These are phyloP conservation scores for Ophiocordyceps robertsii DNA, from an alignment of 2,329 filamentous ascomycete species.

Conservation along the genomic window DNA sequence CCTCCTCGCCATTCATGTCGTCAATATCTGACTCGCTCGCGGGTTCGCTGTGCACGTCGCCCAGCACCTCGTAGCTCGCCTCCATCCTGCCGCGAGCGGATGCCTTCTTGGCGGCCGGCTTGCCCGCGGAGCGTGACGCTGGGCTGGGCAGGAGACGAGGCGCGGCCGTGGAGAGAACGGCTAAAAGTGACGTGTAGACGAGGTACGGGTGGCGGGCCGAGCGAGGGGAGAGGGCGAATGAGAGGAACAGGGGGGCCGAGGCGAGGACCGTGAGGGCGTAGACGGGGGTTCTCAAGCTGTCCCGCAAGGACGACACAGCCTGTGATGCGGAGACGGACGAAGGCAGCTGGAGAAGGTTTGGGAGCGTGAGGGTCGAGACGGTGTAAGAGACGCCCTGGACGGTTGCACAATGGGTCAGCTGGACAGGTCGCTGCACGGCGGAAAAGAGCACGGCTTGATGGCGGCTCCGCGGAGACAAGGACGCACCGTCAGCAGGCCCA, in stretches of 20 bases:
- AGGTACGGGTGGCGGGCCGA: conserved; percentile 77
- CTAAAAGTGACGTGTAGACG: conserved; percentile 66
- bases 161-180: conserved; percentile 45
- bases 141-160: conserved; percentile 31
- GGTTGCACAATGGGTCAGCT: conserved; percentile 1
- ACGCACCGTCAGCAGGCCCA: conserved; percentile 78
- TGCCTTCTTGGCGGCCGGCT: conserved; percentile 15
- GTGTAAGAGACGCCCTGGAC: conserved; percentile 77
- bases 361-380: conserved; percentile 63
- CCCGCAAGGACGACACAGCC: conserved; percentile 55
- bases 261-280: conserved; percentile 56
- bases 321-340: conserved; percentile 58
- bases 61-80: conserved; percentile 57
- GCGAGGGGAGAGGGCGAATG: conserved; percentile 63
- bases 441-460: too few relatives aligned
- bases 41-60: conserved; percentile 35
- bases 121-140: conserved; percentile 11
- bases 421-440: too few relatives aligned
- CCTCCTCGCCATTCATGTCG: conserved; percentile 48
- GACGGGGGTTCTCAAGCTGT: conserved; percentile 50
- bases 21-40: conserved; percentile 37
- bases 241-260: conserved; percentile 58
- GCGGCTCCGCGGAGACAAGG: too few relatives aligned
- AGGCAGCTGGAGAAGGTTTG: conserved; percentile 67
- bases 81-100: conserved; percentile 39